Conservation (phyloP, 345 rosid genomes). For the Eucalyptus virginea region DNA sequence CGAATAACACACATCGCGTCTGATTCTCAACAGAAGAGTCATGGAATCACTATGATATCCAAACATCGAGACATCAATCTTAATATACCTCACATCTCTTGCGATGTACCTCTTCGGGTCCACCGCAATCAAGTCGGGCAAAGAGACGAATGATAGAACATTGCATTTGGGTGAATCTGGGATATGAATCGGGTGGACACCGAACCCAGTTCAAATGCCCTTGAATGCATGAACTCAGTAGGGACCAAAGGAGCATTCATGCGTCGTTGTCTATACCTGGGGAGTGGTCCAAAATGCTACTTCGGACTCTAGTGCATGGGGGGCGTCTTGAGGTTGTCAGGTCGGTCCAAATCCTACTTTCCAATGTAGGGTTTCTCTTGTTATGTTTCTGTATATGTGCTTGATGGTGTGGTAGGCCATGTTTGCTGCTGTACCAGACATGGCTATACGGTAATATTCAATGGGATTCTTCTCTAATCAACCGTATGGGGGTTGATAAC, state of each 20-base stretch:
- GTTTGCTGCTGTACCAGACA: not conserved
- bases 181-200: not conserved
- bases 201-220: not conserved
- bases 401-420: not conserved
- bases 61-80: not conserved
- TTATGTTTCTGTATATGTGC: not conserved
- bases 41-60: not conserved
- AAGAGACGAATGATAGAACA: not conserved
- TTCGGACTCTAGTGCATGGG: not conserved
- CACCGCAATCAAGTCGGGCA: not conserved
- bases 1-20: rapidly evolving
- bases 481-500: not conserved
- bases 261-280: not conserved
- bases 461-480: not conserved
- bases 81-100: not conserved
- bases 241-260: not conserved
- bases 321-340: not conserved
- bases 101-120: not conserved
- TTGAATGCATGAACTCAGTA: not conserved
- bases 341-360: not conserved
- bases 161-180: not conserved
- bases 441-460: not conserved
- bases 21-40: not conserved
- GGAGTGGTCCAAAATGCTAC: not conserved
- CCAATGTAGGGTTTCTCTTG: not conserved